Evolutionary conservation across 441 rosid species (phyloP).

Genomic region (Corymbia citriodora): DNA sequence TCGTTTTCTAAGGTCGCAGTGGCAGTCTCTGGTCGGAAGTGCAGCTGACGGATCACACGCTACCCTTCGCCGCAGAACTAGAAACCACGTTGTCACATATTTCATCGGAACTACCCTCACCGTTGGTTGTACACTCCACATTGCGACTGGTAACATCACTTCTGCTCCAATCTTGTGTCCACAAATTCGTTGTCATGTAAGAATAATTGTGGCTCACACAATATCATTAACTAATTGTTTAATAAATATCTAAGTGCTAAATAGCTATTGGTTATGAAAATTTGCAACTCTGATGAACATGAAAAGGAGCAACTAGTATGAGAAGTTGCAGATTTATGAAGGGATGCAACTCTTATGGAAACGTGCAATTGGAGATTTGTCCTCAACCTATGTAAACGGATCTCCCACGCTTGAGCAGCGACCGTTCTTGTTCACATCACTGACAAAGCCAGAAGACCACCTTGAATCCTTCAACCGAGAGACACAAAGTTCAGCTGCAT

Average conservation of each 20-base stretch:
- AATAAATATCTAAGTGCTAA: too few species aligned
- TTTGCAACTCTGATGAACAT: too few species aligned
- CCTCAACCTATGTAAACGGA: background rate
- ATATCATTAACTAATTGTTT: too few species aligned
- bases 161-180: background rate
- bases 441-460: background rate
- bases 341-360: too few species aligned
- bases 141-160: background rate
- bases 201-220: background rate
- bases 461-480: background rate
- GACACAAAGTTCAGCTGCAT: background rate
- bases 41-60: background rate
- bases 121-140: background rate
- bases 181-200: fast-evolving
- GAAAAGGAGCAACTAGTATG: too few species aligned
- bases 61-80: background rate
- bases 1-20: background rate
- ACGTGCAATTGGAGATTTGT: background rate
- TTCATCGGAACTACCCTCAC: background rate
- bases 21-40: background rate
- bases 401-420: background rate
- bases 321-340: too few species aligned
- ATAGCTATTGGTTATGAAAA: too few species aligned
- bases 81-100: background rate
- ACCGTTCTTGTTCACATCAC: background rate